phyloP scores from a whole-genome alignment of 306 rosid genomes.

The apple (Malus domestica) region DNA sequence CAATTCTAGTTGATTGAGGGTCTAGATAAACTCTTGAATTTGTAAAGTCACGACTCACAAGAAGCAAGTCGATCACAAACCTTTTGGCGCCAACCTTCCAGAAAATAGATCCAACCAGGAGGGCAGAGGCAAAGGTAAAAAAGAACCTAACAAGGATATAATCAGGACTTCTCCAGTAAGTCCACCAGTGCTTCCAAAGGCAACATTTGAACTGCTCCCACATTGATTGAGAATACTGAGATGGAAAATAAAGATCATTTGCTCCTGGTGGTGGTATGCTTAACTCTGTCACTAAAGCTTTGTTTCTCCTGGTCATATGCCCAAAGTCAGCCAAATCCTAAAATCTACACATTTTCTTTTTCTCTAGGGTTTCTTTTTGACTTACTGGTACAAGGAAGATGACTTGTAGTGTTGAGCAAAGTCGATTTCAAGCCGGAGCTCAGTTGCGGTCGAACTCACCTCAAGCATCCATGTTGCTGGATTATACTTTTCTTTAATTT shows the following conservation, averaged over 20 bases:
- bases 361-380: conserved; percentile 10
- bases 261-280: conserved; percentile 64
- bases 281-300: conserved; percentile 57
- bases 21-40: background rate
- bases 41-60: background rate
- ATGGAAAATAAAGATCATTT: conserved; percentile 57
- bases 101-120: conserved; percentile 73
- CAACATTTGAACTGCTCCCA: conserved; percentile 74
- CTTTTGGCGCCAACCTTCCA: conserved; percentile 71
- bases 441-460: conserved; percentile 79
- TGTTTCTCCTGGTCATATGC: conserved; percentile 53
- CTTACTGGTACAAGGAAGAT: conserved; percentile 73
- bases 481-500: conserved; percentile 78
- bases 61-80: conserved; percentile 16
- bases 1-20: background rate
- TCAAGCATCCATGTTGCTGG: conserved; percentile 99
- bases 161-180: conserved; percentile 97
- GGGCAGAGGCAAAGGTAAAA: conserved; percentile 72
- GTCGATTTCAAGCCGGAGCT: conserved; percentile 73
- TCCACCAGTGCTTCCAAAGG: conserved; percentile 88
- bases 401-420: conserved; percentile 76
- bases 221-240: conserved; percentile 57
- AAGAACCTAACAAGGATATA: conserved; percentile 77
- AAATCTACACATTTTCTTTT: background rate
- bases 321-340: background rate